These are phyloP conservation scores for Glaciozyma antarctica DNA, from an alignment of 768 basidiomycete genomes.

Conservation along the genomic window DNA sequence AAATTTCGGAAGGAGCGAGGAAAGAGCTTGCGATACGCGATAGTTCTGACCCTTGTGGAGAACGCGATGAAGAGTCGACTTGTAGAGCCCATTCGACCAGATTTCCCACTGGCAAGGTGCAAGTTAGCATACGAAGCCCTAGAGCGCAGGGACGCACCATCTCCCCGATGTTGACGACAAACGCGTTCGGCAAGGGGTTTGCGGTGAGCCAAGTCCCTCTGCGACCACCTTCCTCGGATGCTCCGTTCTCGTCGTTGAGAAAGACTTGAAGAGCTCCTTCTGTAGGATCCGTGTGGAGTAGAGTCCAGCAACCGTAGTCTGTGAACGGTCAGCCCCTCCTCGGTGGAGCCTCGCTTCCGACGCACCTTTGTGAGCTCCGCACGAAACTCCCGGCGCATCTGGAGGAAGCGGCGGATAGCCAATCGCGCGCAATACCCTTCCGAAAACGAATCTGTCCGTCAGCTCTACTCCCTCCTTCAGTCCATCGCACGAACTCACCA, in stretches of 20 bases:
- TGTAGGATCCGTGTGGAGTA: conserved; percentile 67
- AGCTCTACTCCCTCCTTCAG: background rate
- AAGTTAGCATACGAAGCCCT: background rate
- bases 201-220: conserved; percentile 61
- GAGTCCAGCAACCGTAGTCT: conserved; percentile 87
- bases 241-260: conserved; percentile 9
- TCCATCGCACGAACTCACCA: conserved; percentile 47
- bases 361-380: conserved; percentile 75
- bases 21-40: conserved; percentile 56
- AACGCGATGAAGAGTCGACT: conserved; percentile 80
- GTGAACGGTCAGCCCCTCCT: background rate
- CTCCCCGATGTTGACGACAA: conserved; percentile 87
- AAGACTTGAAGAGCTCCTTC: conserved; percentile 75
- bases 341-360: background rate
- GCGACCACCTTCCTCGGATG: background rate
- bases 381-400: conserved; percentile 71
- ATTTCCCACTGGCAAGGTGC: conserved; percentile 52
- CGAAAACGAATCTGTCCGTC: background rate
- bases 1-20: background rate
- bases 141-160: conserved; percentile 45
- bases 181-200: conserved; percentile 68
- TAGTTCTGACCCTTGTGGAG: conserved; percentile 68
- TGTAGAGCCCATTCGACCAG: conserved; percentile 81
- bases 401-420: conserved; percentile 80
- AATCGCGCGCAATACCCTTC: conserved; percentile 50